Conservation (phyloP, 352 stramenopile genomes). For the Phytopythium delawarense region DNA sequence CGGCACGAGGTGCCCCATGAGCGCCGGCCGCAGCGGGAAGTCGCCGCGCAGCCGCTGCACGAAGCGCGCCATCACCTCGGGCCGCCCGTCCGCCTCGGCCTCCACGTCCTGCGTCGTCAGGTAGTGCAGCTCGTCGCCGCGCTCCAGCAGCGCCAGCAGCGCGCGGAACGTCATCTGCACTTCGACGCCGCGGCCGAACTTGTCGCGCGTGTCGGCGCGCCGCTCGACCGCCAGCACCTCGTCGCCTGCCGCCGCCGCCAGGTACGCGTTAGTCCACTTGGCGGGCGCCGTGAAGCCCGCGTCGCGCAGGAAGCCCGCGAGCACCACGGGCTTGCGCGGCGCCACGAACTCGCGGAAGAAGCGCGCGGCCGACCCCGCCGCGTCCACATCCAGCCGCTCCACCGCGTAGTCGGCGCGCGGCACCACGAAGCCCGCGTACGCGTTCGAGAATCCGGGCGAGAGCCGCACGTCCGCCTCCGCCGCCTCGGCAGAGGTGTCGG, state of each 20-base stretch:
- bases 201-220: constrained; percentile 50
- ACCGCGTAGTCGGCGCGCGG: constrained; percentile 39
- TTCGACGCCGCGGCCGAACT: constrained; percentile 86
- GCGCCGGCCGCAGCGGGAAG: constrained; percentile 80
- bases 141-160: constrained; percentile 67
- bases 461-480: background rate
- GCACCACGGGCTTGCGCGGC: constrained; percentile 77
- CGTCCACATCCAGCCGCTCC: constrained; percentile 43
- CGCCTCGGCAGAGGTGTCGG: constrained; percentile 9
- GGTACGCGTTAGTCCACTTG: constrained; percentile 80
- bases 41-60: constrained; percentile 67
- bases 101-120: constrained; percentile 89
- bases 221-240: constrained; percentile 78
- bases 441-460: constrained; percentile 27
- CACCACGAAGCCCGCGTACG: constrained; percentile 57
- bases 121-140: constrained; percentile 79
- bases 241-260: constrained; percentile 56
- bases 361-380: constrained; percentile 43
- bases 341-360: constrained; percentile 82
- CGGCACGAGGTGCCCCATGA: constrained; percentile 88
- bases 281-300: constrained; percentile 35
- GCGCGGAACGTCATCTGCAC: constrained; percentile 77
- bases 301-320: constrained; percentile 60
- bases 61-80: constrained; percentile 84
- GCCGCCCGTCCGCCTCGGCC: constrained; percentile 65